A percentile compares a stretch with the other conserved stretches of the same genome.
Conservation (phyloP, 805 yeast genomes). For the Grigorovia yakushimaensis region DNA sequence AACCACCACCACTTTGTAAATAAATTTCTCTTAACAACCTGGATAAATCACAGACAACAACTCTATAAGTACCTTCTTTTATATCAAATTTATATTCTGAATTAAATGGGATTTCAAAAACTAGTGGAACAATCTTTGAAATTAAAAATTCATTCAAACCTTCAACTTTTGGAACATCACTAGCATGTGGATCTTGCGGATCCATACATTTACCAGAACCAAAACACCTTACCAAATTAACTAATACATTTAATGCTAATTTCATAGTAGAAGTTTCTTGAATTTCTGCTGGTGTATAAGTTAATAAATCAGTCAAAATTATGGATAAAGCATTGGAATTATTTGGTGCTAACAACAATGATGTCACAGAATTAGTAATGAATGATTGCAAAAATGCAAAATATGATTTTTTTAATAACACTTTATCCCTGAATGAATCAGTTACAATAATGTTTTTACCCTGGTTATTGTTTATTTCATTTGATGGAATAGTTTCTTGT, state of each 20-base stretch:
- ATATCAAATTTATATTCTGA: conserved; percentile 48
- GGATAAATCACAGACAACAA: conserved; percentile 66
- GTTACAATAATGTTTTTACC: conserved; percentile 35
- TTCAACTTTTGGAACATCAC: conserved; percentile 40
- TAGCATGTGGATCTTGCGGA: conserved; percentile 43
- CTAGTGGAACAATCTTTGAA: conserved; percentile 53
- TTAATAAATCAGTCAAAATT: conserved; percentile 54
- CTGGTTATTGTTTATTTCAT: conserved; percentile 4
- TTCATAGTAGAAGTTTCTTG: conserved; percentile 59
- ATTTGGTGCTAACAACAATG: conserved; percentile 60
- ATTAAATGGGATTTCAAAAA: conserved; percentile 75
- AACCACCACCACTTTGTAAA: conserved; percentile 22
- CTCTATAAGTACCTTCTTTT: conserved; percentile 71
- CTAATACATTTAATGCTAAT: conserved; percentile 57
- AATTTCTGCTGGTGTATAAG: conserved; percentile 47
- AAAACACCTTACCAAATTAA: conserved; percentile 50
- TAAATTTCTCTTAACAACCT: conserved; percentile 56
- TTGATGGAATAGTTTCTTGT: not conserved
- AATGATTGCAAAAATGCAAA: conserved; percentile 60
- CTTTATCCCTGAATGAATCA: conserved; percentile 55
- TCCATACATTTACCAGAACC: conserved; percentile 65
- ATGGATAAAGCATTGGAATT: conserved; percentile 52
- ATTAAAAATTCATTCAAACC: conserved; percentile 65
- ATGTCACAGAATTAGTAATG: conserved; percentile 67
- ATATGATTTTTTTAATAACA: conserved; percentile 58